Evolutionary conservation across 192 early-diverging fungal genomes (phyloP).

Genomic region (Rhizophagus clarus): DNA sequence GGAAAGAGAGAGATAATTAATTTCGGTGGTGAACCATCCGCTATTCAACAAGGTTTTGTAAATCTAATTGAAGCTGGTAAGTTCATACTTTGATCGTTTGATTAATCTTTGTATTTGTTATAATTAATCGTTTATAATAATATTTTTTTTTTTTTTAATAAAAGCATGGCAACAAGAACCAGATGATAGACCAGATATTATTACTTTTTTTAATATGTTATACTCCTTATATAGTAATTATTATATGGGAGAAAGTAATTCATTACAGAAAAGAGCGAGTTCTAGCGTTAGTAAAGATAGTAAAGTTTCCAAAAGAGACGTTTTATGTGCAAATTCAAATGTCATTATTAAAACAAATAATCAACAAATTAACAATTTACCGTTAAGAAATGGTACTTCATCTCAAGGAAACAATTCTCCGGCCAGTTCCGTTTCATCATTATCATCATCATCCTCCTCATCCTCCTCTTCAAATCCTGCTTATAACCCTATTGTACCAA

Average conservation of each 20-base stretch:
- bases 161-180: background rate
- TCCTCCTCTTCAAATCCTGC: background rate
- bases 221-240: background rate
- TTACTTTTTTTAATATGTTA: background rate
- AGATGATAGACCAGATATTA: background rate
- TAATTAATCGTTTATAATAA: too few species aligned
- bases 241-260: background rate
- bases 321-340: background rate
- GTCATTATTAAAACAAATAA: background rate
- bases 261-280: background rate
- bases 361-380: background rate
- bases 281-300: background rate
- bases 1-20: slow-evolving; percentile 9
- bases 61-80: background rate
- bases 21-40: background rate
- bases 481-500: background rate
- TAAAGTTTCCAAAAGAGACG: background rate
- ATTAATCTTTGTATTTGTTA: too few species aligned
- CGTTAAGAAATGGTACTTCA: background rate
- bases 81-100: too few species aligned
- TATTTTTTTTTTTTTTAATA: too few species aligned
- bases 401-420: background rate
- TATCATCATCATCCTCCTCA: background rate
- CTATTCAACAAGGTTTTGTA: slow-evolving; percentile 1
- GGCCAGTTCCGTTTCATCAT: background rate